phyloP scores from a whole-genome alignment of 192 early-diverging fungal genomes.

The Coemansia sp. region DNA sequence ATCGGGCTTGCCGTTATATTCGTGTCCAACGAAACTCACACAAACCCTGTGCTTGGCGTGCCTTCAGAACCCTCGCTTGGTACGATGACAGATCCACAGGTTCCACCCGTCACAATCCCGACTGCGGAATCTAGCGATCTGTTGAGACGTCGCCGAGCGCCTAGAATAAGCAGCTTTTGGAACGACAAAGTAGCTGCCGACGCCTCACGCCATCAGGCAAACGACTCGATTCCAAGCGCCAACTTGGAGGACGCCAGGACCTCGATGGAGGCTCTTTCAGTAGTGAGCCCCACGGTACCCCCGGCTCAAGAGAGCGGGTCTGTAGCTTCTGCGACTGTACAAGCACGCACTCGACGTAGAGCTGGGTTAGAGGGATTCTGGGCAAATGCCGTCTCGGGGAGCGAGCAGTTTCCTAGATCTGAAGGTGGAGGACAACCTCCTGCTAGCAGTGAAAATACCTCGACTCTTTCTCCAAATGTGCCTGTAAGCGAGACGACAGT shows the following conservation, averaged over 20 bases:
- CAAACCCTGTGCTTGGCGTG: slow-evolving; percentile 14
- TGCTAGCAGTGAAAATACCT: neutral
- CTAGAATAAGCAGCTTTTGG: slow-evolving; percentile 31
- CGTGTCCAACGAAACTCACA: slow-evolving; percentile 29
- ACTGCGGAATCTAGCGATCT: neutral
- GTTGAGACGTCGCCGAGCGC: slow-evolving; percentile 5
- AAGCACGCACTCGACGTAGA: slow-evolving; percentile 5
- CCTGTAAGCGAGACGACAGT: neutral
- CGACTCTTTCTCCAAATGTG: too few species aligned
- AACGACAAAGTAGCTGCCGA: slow-evolving; percentile 1
- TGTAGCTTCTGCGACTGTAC: neutral
- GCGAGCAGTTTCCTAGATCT: neutral
- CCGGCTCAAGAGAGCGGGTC: neutral
- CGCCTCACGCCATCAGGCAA: neutral
- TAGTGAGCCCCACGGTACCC: neutral
- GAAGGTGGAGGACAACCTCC: neutral
- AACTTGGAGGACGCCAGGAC: neutral
- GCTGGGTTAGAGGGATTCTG: slow-evolving; percentile 16
- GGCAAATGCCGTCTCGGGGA: slow-evolving; percentile 7
- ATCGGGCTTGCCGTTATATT: slow-evolving; percentile 40
- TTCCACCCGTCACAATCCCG: neutral
- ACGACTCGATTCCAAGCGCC: neutral
- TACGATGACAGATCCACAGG: neutral
- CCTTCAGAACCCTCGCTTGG: neutral
- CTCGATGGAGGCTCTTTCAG: neutral